A percentile compares a stretch with the other conserved stretches of the same genome.
phyloP scores from a whole-genome alignment of 768 basidiomycete species.

The Lentinula lateritia region DNA sequence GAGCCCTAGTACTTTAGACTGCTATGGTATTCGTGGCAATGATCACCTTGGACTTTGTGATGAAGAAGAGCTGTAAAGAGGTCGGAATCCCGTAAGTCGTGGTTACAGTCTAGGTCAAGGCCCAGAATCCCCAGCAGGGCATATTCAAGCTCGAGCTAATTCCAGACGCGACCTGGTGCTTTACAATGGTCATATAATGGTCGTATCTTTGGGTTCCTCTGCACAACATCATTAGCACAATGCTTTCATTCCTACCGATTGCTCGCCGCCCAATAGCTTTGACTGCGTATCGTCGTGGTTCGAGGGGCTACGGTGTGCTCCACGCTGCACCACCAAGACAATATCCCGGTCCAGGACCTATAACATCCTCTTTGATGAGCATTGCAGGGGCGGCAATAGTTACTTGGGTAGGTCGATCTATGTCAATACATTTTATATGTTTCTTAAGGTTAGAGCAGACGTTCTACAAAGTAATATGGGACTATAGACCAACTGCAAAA shows the following conservation, averaged over 20 bases:
- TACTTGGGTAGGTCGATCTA: background rate
- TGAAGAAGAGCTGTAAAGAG: too few species aligned
- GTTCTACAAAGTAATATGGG: background rate
- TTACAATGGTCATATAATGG: background rate
- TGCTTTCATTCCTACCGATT: background rate
- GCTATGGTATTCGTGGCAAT: too few species aligned
- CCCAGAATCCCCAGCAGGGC: background rate
- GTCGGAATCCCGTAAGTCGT: too few species aligned
- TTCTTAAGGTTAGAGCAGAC: background rate
- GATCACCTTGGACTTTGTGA: too few species aligned
- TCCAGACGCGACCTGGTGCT: background rate
- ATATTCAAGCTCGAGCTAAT: background rate
- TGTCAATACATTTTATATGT: background rate
- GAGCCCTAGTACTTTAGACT: too few species aligned
- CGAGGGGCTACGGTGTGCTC: background rate
- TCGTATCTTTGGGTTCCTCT: background rate
- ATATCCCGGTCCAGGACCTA: background rate
- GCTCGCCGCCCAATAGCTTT: background rate
- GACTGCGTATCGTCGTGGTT: background rate
- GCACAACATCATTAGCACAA: background rate
- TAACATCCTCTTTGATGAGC: background rate
- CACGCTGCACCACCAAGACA: background rate
- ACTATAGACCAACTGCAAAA: background rate
- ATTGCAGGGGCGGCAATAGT: conserved; percentile 3
- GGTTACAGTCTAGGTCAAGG: background rate